Evolutionary conservation across 139 green algal species (phyloP).

Genomic region (Coccomyxa sp.): DNA sequence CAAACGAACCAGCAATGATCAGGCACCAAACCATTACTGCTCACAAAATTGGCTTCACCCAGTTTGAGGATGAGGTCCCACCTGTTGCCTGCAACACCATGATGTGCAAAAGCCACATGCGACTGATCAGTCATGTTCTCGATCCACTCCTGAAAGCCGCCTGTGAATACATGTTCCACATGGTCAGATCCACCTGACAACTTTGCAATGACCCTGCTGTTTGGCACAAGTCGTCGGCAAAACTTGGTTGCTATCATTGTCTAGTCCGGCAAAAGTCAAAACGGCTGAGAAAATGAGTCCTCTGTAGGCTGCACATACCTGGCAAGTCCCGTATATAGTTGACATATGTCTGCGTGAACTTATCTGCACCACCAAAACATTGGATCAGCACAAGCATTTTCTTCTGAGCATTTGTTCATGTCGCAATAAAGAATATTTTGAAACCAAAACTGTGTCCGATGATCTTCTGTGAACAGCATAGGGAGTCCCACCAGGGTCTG

Average conservation of each 20-base stretch:
- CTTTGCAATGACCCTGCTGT: too few species aligned
- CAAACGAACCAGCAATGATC: too few species aligned
- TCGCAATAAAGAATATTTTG: too few species aligned
- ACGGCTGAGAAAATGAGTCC: background rate
- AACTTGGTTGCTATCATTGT: background rate
- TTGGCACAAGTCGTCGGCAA: background rate
- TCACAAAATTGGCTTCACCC: too few species aligned
- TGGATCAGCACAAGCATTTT: too few species aligned
- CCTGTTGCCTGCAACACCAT: slow-evolving; percentile 8
- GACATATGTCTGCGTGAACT: background rate
- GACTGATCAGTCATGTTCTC: slow-evolving; percentile 26
- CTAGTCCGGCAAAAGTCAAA: background rate
- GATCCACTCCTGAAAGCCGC: slow-evolving; percentile 1
- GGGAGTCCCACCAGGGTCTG: background rate
- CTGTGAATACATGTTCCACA: background rate
- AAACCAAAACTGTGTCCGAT: too few species aligned
- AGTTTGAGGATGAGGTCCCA: background rate
- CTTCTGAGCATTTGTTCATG: too few species aligned
- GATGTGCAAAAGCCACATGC: slow-evolving; percentile 10
- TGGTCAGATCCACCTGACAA: too few species aligned
- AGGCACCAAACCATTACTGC: too few species aligned
- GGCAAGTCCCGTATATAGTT: slow-evolving; percentile 19
- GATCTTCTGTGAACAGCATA: too few species aligned
- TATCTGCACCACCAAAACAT: background rate
- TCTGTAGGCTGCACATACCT: background rate